Base-by-base conservation (phyloP, 768 basidiomycete genomes). In the Auriscalpium orientale region DNA sequence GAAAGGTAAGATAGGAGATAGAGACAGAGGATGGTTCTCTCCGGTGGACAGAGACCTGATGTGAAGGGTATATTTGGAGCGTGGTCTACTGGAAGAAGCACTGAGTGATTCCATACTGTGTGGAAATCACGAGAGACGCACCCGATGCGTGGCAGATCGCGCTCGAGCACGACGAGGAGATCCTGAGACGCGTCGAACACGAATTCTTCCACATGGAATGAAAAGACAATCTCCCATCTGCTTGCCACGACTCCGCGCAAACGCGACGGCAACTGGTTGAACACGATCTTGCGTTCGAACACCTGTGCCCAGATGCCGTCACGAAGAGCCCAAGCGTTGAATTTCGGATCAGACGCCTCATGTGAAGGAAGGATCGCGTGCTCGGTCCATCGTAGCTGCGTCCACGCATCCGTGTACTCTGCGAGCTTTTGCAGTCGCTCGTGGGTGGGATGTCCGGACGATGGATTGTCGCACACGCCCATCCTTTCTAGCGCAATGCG, bases 181-280 rank as follows among this genome's bases (percentile, higher is more conserved):
- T 28, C 22, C 3, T 28, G 22, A 28, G 22, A 28, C 22, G 22
- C 22, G 22, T 28, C 22, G 22, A 28, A n/a, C n/a, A n/a, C n/a
- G n/a, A n/a, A n/a, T n/a, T 5, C 2, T 5, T 28, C 22, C 22
- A 28, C 22, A 5, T 28, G 22, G 5, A 28, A 28, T 28, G 22
- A 5, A 28, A 28, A 28, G 22, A 28, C 5, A 5, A 28, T 28
- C 22, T 28, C 22, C 22, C 22, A 28, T 28, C 22, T 28, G 22
- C 22, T 28, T 28, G 22, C 22, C 22, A 5, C 22, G 22, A 28
- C 5, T 5, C 22, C 22, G 5, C 34, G 85, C 83, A 3, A 79
- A 83, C 56, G 78, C 74, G 8, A 74, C 73, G 51, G 72, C 82
- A 33, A 69, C 73, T 6, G 67, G 62, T 44, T 87, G 87, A 86